Base-by-base conservation (phyloP, 2,329 filamentous ascomycete species). In the Capronia americana region DNA sequence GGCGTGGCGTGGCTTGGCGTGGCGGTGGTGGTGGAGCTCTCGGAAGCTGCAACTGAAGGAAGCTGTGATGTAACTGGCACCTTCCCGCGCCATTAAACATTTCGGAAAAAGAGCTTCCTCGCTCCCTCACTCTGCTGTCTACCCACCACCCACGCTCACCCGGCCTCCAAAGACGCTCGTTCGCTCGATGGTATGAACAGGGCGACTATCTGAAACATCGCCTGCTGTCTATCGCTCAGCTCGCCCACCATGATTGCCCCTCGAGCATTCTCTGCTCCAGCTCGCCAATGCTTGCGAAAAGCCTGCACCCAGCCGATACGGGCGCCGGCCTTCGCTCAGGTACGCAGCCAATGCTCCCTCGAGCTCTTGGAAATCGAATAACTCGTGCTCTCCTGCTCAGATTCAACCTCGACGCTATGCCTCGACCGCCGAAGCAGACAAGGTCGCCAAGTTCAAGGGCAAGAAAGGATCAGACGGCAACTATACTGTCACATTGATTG, bases 401-500 rank as follows among this genome's bases (percentile, higher is more conserved):
- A 34, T 70, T 38, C 74, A 82, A 88, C 78, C 86, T 80, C 81
- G 93, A 90, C 83, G 87, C 87, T 78, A 87, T 77, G 74, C 77
- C 76, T 75, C 74, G 68, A 74, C 79, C 68, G 84, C 78, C 79
- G 58, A 81, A 68, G 81, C 86, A 68, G 87, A 91, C 50, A 87
- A 87, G 75, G 93, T 98, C 75, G 95, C 93, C 80, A 92, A 95
- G 84, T 99, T 97, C 85, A 90, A 92, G 77, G 95, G 94, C 74
- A 86, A 88, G 79, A 97, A 96, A 84, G 92, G 91, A 78, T 84
- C 90, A 78, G 90, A 94, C 85, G 95, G 95, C 78, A 95, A 95
- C 82, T 99, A 90, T 87, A 91, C 92, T 65, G 95, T 99, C 77
- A 94, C 92, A 75, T 86, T 99, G 82, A 99, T 99, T 73, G 96